A percentile compares a stretch with the other conserved stretches of the same genome.
phyloP scores from a whole-genome alignment of 1,284 basidiomycete species.

The Naganishia albida region DNA sequence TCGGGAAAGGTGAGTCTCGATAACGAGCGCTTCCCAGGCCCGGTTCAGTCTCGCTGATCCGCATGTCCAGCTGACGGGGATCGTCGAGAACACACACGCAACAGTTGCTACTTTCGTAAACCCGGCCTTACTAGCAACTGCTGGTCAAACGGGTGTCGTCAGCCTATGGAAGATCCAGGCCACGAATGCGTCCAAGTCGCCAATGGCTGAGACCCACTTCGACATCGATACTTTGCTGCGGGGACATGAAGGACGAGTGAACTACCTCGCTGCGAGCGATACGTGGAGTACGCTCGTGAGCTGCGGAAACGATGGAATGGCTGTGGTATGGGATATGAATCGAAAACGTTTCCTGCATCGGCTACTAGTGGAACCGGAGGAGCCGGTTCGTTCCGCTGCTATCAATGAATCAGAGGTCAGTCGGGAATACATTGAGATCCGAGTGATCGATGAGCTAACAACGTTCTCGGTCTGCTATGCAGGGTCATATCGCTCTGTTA shows the following conservation, averaged over 20 bases:
- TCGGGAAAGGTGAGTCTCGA: conserved; percentile 22
- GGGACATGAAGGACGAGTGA: conserved; percentile 69
- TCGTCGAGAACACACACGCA: conserved; percentile 65
- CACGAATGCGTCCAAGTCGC: conserved; percentile 37
- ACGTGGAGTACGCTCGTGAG: conserved; percentile 82
- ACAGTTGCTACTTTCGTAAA: conserved; percentile 68
- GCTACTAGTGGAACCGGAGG: conserved; percentile 64
- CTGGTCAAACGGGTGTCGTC: conserved; percentile 72
- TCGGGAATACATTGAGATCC: neutral
- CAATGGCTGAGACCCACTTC: conserved; percentile 17
- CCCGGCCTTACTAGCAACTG: conserved; percentile 69
- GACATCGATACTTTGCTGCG: conserved; percentile 70
- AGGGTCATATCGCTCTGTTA: conserved; percentile 52
- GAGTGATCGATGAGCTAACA: neutral
- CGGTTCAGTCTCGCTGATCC: neutral
- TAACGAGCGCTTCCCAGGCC: neutral
- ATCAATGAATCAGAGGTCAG: conserved; percentile 83
- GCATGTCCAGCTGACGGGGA: conserved; percentile 58
- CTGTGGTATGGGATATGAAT: conserved; percentile 89
- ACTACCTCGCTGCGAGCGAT: conserved; percentile 71
- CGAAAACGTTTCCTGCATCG: conserved; percentile 72
- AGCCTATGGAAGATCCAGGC: conserved; percentile 71
- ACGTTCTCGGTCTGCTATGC: neutral
- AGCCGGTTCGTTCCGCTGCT: conserved; percentile 67
- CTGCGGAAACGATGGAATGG: conserved; percentile 80